phyloP scores from a whole-genome alignment of 345 rosid species.

The Melaleuca alternifolia region DNA sequence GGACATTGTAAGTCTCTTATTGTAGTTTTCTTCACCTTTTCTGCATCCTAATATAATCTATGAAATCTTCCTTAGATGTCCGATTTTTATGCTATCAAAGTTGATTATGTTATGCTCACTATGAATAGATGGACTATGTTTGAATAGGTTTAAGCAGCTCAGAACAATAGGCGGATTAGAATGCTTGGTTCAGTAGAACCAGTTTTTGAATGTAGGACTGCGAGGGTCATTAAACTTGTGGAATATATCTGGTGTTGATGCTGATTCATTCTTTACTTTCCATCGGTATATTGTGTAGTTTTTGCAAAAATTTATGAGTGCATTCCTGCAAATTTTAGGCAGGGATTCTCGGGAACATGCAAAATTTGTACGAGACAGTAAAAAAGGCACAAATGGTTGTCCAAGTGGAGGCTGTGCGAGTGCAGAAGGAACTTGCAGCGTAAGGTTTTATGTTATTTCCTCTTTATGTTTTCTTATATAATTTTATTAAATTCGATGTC shows the following conservation, averaged over 20 bases:
- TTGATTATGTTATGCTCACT: background rate
- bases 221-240: background rate
- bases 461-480: background rate
- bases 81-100: background rate
- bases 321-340: conserved; percentile 31
- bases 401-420: conserved; percentile 90
- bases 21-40: background rate
- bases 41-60: background rate
- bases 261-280: background rate
- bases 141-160: background rate
- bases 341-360: conserved; percentile 89
- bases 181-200: background rate
- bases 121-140: background rate
- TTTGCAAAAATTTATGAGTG: conserved; percentile 5
- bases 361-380: conserved; percentile 79
- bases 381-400: conserved; percentile 99
- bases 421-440: conserved; percentile 88
- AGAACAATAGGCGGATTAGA: background rate
- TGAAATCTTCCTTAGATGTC: background rate
- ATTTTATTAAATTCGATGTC: background rate
- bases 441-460: conserved; percentile 18
- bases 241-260: background rate
- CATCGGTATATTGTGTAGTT: background rate
- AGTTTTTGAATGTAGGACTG: background rate
- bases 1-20: background rate